Percentiles rank a stretch among this genome's conserved stretches.
phyloP scores from a whole-genome alignment of 495 filamentous ascomycete species.

The Neurospora sp. region DNA sequence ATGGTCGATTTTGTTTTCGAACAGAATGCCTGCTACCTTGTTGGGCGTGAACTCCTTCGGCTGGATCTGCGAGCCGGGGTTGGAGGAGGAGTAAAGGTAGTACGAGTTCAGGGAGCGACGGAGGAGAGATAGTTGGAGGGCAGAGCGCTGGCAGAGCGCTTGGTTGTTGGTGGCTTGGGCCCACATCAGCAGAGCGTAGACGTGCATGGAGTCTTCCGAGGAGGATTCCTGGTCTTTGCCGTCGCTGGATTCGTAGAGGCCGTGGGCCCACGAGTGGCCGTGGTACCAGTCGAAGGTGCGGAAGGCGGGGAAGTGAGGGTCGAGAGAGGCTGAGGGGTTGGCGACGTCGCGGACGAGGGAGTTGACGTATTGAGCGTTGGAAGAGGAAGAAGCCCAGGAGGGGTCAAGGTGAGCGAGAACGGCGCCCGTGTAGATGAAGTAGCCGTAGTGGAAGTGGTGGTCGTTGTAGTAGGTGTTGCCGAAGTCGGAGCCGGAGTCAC shows the following conservation, averaged over 20 bases:
- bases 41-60: conserved; percentile 71
- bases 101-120: conserved; percentile 63
- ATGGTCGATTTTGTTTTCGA: conserved; percentile 96
- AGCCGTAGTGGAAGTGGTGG: conserved; percentile 89
- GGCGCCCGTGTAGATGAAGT: conserved; percentile 84
- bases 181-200: conserved; percentile 94
- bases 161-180: conserved; percentile 61
- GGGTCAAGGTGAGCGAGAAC: conserved; percentile 76
- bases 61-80: conserved; percentile 47
- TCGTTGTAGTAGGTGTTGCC: conserved; percentile 88
- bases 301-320: conserved; percentile 76
- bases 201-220: conserved; percentile 82
- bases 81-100: conserved; percentile 63
- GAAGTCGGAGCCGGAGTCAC: conserved; percentile 63
- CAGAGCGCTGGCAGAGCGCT: not conserved
- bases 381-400: conserved; percentile 58
- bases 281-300: conserved; percentile 89
- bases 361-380: conserved; percentile 73
- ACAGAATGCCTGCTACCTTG: conserved; percentile 84
- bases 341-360: conserved; percentile 66
- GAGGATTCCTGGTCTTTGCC: conserved; percentile 89
- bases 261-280: conserved; percentile 94
- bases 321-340: conserved; percentile 55
- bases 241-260: conserved; percentile 82
- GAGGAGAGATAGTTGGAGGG: conserved; percentile 66